Evolutionary conservation across 2,329 filamentous ascomycete genomes (phyloP), one percentile per base, ranked within the genome.

Genomic region (Colletotrichum plurivorum): DNA sequence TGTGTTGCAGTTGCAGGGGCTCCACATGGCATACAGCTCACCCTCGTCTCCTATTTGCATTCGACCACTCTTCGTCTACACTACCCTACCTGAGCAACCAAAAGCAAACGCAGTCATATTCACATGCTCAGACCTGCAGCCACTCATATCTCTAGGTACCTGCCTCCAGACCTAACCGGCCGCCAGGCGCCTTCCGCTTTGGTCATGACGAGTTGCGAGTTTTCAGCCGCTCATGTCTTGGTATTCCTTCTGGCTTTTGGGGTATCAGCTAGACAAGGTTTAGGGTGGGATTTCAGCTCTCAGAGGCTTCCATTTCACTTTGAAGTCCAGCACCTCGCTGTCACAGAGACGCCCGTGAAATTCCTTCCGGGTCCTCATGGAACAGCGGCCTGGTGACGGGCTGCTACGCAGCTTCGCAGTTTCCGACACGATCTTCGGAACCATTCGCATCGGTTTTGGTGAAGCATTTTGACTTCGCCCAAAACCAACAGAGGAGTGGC

Each of bases 61-160:
- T 48, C n/a, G 20, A 49, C 51, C 58, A 61, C n/a, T n/a, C 10
- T 16, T 43, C 18, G 49, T 56, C 45, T 9, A 36, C 31, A 8
- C 31, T 48, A 36, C 31, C 31, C 31, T 48, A 22, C 27, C n/a
- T n/a, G 41, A 54, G 27, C 18, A 6, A 48, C 18, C 25, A 63
- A 48, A 55, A 55, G 51, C 41, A 56, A 25, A n/a, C 36, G 15
- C 49, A 27, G 49, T 45, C 15, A 54, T 3, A 46, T 55, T 67
- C 66, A 66, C 66, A 69, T 69, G 66, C 43, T 49, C 15, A 13
- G 45, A 31, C 22, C 16, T 54, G 20, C 61, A 59, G 48, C 31
- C 60, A 43, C 39, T 36, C n/a, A 45, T 16, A 13, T 18, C 13
- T 15, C 20, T 41, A 10, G 36, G 27, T n/a, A 27, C 25, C 45